phyloP scores from a whole-genome alignment of 352 stramenopile genomes.

The Phytophthora colocasiae region DNA sequence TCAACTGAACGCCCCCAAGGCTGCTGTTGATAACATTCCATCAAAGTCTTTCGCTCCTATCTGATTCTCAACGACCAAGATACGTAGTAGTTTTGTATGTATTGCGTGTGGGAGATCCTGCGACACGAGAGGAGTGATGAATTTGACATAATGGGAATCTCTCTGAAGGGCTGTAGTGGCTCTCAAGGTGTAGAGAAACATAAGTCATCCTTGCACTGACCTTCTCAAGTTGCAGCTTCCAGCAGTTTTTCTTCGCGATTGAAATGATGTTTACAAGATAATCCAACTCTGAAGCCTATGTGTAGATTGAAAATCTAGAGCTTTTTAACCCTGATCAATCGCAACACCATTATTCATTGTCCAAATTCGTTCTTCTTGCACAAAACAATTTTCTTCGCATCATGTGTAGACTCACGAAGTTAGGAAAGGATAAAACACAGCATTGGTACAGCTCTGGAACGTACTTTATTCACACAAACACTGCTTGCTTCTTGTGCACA shows the following conservation, averaged over 20 bases:
- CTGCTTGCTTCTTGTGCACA: not conserved
- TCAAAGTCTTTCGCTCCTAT: conserved; percentile 90
- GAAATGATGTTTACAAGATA: conserved; percentile 79
- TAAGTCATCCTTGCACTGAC: conserved; percentile 85
- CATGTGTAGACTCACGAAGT: no score
- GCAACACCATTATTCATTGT: conserved; percentile 2
- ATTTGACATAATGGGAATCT: conserved; percentile 86
- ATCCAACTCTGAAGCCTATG: conserved; percentile 87
- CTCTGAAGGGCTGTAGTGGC: conserved; percentile 61
- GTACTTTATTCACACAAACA: not conserved
- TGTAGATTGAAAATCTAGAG: conserved; percentile 79
- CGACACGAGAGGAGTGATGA: conserved; percentile 66
- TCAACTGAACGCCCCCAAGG: conserved; percentile 74
- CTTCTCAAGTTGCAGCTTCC: conserved; percentile 30
- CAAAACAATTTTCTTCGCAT: no score
- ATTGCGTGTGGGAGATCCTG: not conserved
- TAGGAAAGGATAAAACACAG: not conserved
- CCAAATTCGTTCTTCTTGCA: not conserved
- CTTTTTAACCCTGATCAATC: conserved; percentile 90
- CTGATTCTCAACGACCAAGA: conserved; percentile 60
- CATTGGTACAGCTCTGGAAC: no score
- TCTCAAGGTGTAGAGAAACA: conserved; percentile 59
- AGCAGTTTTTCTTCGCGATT: conserved; percentile 38
- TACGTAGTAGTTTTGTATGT: conserved; percentile 4
- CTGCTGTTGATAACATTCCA: conserved; percentile 68